Conservation (phyloP, 2,329 filamentous ascomycete species). For the Penicillium sp. region DNA sequence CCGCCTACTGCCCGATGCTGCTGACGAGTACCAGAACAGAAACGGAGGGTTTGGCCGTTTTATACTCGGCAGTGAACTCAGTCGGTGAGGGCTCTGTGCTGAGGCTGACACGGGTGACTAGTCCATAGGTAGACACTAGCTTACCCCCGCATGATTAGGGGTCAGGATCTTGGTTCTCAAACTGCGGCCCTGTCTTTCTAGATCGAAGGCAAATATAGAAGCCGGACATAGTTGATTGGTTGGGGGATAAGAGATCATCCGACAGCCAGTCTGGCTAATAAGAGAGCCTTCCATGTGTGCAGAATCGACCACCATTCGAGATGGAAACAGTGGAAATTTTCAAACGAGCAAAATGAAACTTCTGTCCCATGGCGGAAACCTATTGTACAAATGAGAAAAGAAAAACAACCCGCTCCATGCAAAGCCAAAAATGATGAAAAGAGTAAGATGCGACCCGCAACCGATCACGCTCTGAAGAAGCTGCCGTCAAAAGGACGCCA, state of each 20-base stretch:
- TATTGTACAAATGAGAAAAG: constrained; percentile 11
- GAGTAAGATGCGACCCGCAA: not conserved
- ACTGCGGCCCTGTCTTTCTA: too few species aligned
- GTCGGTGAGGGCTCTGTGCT: not conserved
- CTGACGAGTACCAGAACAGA: not conserved
- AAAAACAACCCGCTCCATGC: constrained; percentile 15
- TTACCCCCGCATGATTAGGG: not conserved
- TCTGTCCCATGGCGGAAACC: not conserved
- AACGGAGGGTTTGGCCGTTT: not conserved
- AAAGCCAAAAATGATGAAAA: constrained; percentile 12
- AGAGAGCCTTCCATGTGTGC: too few species aligned
- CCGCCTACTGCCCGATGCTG: not conserved
- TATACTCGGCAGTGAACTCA: too few species aligned
- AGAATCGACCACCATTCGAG: too few species aligned
- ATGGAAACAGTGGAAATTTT: too few species aligned
- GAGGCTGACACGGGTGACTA: not conserved
- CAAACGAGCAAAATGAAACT: not conserved
- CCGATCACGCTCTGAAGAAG: not conserved
- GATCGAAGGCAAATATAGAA: too few species aligned
- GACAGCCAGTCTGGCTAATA: too few species aligned
- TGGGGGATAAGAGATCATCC: too few species aligned
- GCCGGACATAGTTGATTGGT: too few species aligned
- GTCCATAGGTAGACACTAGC: not conserved
- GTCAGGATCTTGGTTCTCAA: too few species aligned
- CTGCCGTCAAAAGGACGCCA: not conserved